phyloP scores from a whole-genome alignment of 108 stramenopile species.

The Skeletonema menzelii region DNA sequence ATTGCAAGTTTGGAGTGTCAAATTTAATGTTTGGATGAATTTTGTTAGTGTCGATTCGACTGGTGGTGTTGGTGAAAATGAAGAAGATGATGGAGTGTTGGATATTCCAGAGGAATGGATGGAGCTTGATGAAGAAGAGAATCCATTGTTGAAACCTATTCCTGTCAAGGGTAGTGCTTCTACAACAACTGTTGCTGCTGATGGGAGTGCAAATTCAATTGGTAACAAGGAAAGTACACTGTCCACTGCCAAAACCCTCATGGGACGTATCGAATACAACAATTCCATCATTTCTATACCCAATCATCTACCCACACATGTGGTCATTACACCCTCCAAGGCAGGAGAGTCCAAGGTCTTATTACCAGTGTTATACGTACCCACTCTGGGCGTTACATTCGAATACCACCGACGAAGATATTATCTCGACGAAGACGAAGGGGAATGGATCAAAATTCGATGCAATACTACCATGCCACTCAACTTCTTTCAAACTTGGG shows the following conservation, averaged over 20 bases:
- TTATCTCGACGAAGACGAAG: conserved; percentile 47
- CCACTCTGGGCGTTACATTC: conserved; percentile 85
- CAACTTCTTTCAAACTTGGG: conserved; percentile 70
- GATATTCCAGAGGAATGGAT: conserved; percentile 64
- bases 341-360: conserved; percentile 55
- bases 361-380: conserved; percentile 66
- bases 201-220: not conserved
- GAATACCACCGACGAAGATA: conserved; percentile 93
- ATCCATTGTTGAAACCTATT: conserved; percentile 21
- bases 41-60: conserved; percentile 58
- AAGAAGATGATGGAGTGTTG: conserved; percentile 15
- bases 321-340: conserved; percentile 72
- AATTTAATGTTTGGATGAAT: conserved; percentile 88
- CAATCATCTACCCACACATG: conserved; percentile 72
- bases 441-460: conserved; percentile 84
- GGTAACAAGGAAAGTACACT: not conserved
- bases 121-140: conserved; percentile 52
- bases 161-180: not conserved
- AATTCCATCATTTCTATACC: conserved; percentile 36
- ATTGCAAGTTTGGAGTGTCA: conserved; percentile 94
- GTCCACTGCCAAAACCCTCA: conserved; percentile 23
- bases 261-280: conserved; percentile 43
- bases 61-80: not conserved
- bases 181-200: not conserved
- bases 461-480: conserved; percentile 81